Evolutionary conservation across 495 filamentous ascomycete species (phyloP).

Genomic region (Neurospora sp.): DNA sequence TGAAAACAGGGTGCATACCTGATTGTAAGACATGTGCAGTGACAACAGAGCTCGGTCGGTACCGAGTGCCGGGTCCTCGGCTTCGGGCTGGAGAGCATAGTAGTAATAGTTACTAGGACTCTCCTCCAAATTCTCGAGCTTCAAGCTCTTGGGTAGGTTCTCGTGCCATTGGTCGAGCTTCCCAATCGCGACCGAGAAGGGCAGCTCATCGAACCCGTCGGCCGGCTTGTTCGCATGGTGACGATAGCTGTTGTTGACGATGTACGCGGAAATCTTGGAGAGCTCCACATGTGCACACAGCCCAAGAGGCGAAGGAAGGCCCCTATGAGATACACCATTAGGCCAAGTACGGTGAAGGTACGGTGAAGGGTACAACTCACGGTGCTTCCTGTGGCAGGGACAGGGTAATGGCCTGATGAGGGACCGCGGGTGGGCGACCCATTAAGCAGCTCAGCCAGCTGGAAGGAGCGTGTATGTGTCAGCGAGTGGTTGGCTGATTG

Average conservation of each 20-base stretch:
- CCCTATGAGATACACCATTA: slow-evolving; percentile 5
- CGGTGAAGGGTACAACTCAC: slow-evolving; percentile 10
- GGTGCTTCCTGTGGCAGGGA: slow-evolving; percentile 20
- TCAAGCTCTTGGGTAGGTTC: slow-evolving; percentile 8
- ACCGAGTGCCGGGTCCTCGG: slow-evolving; percentile 3
- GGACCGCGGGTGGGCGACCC: slow-evolving; percentile 28
- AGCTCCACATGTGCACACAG: slow-evolving; percentile 30
- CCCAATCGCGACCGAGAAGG: slow-evolving; percentile 11
- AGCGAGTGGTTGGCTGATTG: not conserved
- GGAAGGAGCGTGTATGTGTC: not conserved
- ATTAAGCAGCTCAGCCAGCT: slow-evolving; percentile 34
- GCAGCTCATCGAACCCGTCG: not conserved
- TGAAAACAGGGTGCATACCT: slow-evolving; percentile 12
- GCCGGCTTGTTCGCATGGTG: slow-evolving; percentile 2
- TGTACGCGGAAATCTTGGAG: slow-evolving; percentile 25
- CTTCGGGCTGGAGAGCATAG: not conserved
- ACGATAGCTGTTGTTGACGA: slow-evolving; percentile 27
- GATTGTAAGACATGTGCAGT: slow-evolving; percentile 36
- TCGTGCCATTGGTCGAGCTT: slow-evolving; percentile 18
- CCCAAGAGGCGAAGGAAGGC: slow-evolving; percentile 23
- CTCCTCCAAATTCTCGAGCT: slow-evolving; percentile 4
- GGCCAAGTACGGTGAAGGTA: not conserved
- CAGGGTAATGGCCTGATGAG: slow-evolving; percentile 25
- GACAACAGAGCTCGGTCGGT: slow-evolving; percentile 20
- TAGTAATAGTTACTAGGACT: not conserved